phyloP scores from a whole-genome alignment of 257 asterid species.

The Scutellaria minor region DNA sequence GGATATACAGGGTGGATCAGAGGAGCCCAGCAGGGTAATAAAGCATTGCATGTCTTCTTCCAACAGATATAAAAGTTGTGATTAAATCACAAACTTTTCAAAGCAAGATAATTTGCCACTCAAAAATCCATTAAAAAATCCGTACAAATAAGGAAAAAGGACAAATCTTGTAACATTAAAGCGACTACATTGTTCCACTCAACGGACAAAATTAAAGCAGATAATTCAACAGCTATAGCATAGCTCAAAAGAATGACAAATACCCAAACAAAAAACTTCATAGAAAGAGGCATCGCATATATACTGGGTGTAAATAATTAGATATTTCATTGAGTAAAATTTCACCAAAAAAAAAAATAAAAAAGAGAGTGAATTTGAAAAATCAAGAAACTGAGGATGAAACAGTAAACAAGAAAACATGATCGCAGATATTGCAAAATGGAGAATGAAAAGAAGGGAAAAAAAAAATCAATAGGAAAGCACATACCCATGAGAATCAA shows the following conservation, averaged over 20 bases:
- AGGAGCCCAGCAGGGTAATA: constrained; percentile 20
- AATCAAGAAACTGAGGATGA: background rate
- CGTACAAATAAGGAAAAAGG: constrained; percentile 11
- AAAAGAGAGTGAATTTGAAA: background rate
- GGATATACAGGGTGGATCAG: constrained; percentile 18
- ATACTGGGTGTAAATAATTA: constrained; percentile 19
- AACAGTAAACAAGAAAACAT: constrained; percentile 19
- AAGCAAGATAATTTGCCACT: constrained; percentile 11
- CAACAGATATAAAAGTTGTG: background rate
- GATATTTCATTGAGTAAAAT: constrained; percentile 8
- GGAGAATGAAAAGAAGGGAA: background rate
- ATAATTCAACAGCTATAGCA: background rate
- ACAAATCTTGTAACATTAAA: background rate
- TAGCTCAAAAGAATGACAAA: background rate
- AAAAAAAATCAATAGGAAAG: background rate
- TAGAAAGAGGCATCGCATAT: background rate
- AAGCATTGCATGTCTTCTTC: constrained; percentile 10
- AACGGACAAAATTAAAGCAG: background rate
- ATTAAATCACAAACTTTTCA: background rate
- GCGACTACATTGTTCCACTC: constrained; percentile 1
- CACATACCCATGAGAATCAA: constrained; percentile 78
- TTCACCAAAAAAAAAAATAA: background rate
- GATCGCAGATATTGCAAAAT: constrained; percentile 11
- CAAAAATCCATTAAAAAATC: constrained; percentile 25
- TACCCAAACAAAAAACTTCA: background rate